phyloP scores from a whole-genome alignment of 2,329 filamentous ascomycete species.

The Colletotrichum neosansevieriae region DNA sequence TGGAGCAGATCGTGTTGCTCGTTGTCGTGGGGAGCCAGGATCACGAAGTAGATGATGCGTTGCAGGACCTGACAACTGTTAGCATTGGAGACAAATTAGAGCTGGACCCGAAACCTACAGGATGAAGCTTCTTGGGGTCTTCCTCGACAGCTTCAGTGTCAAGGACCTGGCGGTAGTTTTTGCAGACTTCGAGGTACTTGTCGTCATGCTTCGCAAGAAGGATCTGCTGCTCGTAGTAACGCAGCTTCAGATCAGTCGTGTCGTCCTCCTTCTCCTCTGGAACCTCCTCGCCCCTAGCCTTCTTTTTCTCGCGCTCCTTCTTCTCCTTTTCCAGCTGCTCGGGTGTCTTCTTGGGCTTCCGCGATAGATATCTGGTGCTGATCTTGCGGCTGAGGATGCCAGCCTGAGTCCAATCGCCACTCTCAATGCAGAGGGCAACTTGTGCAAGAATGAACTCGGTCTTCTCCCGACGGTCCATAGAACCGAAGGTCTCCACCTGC shows the following conservation, averaged over 20 bases:
- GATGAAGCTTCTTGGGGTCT: conserved; percentile 85
- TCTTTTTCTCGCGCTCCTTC: conserved; percentile 89
- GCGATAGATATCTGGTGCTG: conserved; percentile 89
- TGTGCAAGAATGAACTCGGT: conserved; percentile 98
- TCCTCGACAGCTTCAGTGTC: conserved; percentile 97
- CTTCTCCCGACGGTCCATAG: conserved; percentile 97
- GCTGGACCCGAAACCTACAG: conserved; percentile 66
- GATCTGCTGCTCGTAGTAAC: conserved; percentile 98
- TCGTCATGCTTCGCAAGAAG: conserved; percentile 94
- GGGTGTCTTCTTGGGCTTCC: conserved; percentile 89
- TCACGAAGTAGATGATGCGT: conserved; percentile 97
- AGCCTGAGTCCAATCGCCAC: conserved; percentile 95
- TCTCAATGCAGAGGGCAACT: conserved; percentile 94
- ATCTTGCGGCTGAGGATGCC: conserved; percentile 96
- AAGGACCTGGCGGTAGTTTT: conserved; percentile 95
- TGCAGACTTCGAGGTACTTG: conserved; percentile 98
- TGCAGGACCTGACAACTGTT: conserved; percentile 76
- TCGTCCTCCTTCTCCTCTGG: conserved; percentile 85
- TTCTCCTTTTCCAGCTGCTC: conserved; percentile 92
- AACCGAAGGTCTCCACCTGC: conserved; percentile 98
- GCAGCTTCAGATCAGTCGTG: conserved; percentile 94
- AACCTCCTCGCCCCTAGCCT: conserved; percentile 82
- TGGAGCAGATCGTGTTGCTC: conserved; percentile 98
- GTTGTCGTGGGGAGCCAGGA: conserved; percentile 96
- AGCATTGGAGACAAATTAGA: neutral